Evolutionary conservation across 495 filamentous ascomycete species (phyloP).

Genomic region (Aspergillus heteromorphus): DNA sequence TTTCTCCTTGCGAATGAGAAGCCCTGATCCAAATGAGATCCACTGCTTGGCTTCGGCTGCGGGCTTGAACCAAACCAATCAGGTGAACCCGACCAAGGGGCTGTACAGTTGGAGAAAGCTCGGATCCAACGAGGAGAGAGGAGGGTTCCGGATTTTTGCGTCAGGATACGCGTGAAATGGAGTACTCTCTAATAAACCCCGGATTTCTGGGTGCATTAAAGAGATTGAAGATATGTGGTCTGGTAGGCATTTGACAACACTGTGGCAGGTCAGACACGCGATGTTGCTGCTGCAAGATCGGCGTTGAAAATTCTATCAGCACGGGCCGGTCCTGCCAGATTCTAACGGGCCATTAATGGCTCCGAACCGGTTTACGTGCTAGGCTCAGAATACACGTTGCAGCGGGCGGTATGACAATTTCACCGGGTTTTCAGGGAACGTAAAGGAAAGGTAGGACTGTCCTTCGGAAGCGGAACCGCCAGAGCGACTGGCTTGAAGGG

Average conservation of each 20-base stretch:
- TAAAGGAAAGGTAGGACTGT: background rate
- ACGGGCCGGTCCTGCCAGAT: background rate
- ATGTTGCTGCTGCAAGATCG: too few species aligned
- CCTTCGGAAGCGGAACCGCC: background rate
- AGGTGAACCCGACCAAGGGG: background rate
- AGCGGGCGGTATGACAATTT: background rate
- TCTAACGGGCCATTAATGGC: background rate
- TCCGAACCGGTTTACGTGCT: background rate
- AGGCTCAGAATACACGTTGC: too few species aligned
- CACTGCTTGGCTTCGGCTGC: conserved; percentile 2
- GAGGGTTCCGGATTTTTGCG: background rate
- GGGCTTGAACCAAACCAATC: conserved; percentile 4
- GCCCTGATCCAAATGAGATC: conserved; percentile 5
- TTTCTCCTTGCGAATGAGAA: conserved; percentile 6
- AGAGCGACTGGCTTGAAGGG: background rate
- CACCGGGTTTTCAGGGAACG: background rate
- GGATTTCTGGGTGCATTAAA: background rate
- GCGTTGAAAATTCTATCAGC: background rate
- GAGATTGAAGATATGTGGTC: too few species aligned
- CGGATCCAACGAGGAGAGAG: background rate
- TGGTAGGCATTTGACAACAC: too few species aligned
- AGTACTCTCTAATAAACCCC: background rate
- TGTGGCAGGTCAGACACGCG: too few species aligned
- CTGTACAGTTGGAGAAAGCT: background rate
- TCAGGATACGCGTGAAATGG: background rate